Conservation (phyloP, 2,329 filamentous ascomycete genomes). For the Diaporthe helianthi region DNA sequence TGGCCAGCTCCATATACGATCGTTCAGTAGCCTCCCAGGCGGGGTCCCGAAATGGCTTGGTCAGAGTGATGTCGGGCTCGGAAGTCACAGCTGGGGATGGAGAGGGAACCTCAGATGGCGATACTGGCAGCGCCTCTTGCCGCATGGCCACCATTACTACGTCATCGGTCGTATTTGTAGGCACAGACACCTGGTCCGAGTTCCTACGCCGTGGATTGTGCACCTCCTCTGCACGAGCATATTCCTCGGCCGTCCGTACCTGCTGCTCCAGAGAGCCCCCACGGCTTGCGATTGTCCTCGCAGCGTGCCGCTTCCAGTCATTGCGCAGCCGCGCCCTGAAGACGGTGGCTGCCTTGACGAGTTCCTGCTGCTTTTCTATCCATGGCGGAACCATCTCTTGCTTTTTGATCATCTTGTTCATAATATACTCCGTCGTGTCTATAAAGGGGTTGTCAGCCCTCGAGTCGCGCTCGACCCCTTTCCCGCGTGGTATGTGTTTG, state of each 20-base stretch:
- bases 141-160: slow-evolving; percentile 55
- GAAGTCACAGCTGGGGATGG: slow-evolving; percentile 7
- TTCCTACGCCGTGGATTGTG: slow-evolving; percentile 64
- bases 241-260: slow-evolving; percentile 72
- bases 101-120: slow-evolving; percentile 31
- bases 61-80: slow-evolving; percentile 45
- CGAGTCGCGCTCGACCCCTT: slow-evolving; percentile 80
- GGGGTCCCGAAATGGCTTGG: slow-evolving; percentile 77
- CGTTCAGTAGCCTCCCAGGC: slow-evolving; percentile 76
- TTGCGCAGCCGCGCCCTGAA: slow-evolving; percentile 79
- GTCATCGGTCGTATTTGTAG: slow-evolving; percentile 56
- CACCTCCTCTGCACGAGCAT: slow-evolving; percentile 75
- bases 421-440: slow-evolving; percentile 95
- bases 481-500: slow-evolving; percentile 79
- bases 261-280: slow-evolving; percentile 80
- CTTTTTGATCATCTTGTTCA: slow-evolving; percentile 98
- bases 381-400: slow-evolving; percentile 96
- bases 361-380: slow-evolving; percentile 98
- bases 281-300: slow-evolving; percentile 76
- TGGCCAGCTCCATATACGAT: slow-evolving; percentile 77
- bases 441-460: slow-evolving; percentile 87
- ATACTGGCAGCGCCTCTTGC: slow-evolving; percentile 42
- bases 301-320: slow-evolving; percentile 86
- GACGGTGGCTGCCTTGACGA: slow-evolving; percentile 70
- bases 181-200: slow-evolving; percentile 55